Evolutionary conservation across 495 filamentous ascomycete genomes (phyloP).

Genomic region (Trichoderma orchidacearum): DNA sequence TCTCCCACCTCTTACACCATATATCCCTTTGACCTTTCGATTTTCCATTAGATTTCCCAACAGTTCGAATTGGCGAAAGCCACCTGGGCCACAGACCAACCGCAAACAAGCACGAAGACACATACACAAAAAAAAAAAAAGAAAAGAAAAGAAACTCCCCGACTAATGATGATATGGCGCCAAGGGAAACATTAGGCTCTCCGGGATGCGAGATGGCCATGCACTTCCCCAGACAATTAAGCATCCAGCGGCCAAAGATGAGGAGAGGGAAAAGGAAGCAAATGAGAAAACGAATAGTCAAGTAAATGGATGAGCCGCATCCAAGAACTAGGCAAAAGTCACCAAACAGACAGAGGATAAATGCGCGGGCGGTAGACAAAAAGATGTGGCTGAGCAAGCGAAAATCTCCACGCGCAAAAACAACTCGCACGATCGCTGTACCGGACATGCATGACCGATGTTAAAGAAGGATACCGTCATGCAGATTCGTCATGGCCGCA

Average conservation of each 20-base stretch:
- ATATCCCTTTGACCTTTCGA: neutral
- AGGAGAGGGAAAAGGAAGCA: constrained; percentile 3
- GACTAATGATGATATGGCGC: neutral
- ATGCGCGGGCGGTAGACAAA: neutral
- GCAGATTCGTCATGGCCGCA: constrained; percentile 31
- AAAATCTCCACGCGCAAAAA: neutral
- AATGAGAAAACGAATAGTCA: neutral
- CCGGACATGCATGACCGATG: constrained; percentile 37
- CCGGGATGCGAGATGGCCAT: neutral
- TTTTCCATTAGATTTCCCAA: neutral
- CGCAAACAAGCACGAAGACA: neutral
- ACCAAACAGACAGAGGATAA: neutral
- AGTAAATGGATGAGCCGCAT: neutral
- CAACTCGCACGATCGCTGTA: constrained; percentile 25
- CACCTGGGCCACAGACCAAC: neutral
- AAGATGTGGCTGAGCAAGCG: neutral
- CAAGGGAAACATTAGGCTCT: neutral
- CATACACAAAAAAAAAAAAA: no score
- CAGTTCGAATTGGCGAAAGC: neutral
- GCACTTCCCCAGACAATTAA: neutral
- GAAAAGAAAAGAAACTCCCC: neutral
- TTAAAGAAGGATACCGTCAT: constrained; percentile 33
- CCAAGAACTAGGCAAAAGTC: neutral
- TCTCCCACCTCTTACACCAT: neutral
- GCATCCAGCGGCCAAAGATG: neutral